Conservation (phyloP, 1,139 yeast genomes). For the Taiozyma sp. region DNA sequence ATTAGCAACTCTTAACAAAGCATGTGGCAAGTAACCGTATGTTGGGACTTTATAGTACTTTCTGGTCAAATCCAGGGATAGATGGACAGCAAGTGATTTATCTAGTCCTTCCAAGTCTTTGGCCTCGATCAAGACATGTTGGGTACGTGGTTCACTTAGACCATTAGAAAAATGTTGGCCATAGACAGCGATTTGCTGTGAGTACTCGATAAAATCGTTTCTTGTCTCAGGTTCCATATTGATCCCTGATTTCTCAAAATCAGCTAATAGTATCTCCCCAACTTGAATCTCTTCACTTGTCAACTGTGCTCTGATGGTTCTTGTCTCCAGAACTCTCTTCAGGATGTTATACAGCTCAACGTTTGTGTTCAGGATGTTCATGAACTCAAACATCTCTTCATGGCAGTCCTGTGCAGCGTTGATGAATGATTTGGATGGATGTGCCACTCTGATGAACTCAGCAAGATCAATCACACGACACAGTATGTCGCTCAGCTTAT, state of each 20-base stretch:
- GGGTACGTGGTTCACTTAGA: constrained; percentile 35
- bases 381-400: constrained; percentile 84
- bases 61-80: constrained; percentile 26
- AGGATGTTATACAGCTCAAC: constrained; percentile 63
- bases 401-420: constrained; percentile 86
- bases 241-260: constrained; percentile 88
- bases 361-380: constrained; percentile 88
- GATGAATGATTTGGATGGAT: constrained; percentile 68
- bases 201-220: constrained; percentile 65
- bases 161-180: constrained; percentile 78
- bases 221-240: constrained; percentile 69
- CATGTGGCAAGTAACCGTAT: constrained; percentile 61
- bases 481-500: constrained; percentile 78
- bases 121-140: constrained; percentile 27
- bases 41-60: constrained; percentile 51
- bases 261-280: constrained; percentile 73
- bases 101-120: constrained; percentile 30
- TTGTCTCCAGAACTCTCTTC: constrained; percentile 45
- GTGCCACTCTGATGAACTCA: constrained; percentile 85
- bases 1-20: constrained; percentile 55
- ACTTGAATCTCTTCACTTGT: constrained; percentile 74
- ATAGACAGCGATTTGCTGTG: constrained; percentile 73
- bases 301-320: constrained; percentile 34
- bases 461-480: constrained; percentile 94
- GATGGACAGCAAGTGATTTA: constrained; percentile 21